Evolutionary conservation across 2,329 filamentous ascomycete species (phyloP), one percentile per base, ranked within the genome.

Genomic region (Aspergillus tanneri): DNA sequence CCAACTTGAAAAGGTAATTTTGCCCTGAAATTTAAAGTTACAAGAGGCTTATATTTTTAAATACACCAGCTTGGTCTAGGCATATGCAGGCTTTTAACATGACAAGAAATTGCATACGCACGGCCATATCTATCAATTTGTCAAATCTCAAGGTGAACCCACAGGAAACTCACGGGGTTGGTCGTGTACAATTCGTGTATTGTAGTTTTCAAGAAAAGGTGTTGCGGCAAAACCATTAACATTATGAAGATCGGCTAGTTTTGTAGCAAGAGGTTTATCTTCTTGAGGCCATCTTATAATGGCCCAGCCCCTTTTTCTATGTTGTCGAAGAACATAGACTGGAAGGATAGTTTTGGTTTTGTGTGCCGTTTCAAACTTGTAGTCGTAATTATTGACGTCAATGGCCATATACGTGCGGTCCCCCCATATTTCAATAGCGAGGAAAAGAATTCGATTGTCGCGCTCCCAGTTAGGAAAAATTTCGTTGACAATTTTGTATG

Each of bases 401-500:
- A 40, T 24, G 19, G 11, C 12, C 22, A 40, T 23, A 40, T 23
- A 43, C n/a, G 41, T 43, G 28, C 28, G 41, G 10, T 36, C 41
- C 10, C 19, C 41, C 18, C 41, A 35, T 24, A 43, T 25, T 35
- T 35, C 41, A 43, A 35, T 18, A 16, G 30, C 41, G 28, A 43
- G 18, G 30, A 35, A 43, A 32, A 12, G 41, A 43, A 43, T 43
- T 12, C 41, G 41, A 43, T 6, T 2, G 22, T 36, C 41, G 24
- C 35, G 14, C 41, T 43, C 41, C 41, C 30, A 36, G 9, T 36
- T 35, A 2, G 41, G 30, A 36, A 36, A 43, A 6, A 43, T 34
- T 18, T 43, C 30, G 30, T 36, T 43, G 41, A 36, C 18, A 16
- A 43, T 36, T 14, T 44, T 44, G 42, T 21, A 24, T 28, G 30